Base-by-base conservation (phyloP, 2,329 filamentous ascomycete genomes). In the Aspergillus persii region DNA sequence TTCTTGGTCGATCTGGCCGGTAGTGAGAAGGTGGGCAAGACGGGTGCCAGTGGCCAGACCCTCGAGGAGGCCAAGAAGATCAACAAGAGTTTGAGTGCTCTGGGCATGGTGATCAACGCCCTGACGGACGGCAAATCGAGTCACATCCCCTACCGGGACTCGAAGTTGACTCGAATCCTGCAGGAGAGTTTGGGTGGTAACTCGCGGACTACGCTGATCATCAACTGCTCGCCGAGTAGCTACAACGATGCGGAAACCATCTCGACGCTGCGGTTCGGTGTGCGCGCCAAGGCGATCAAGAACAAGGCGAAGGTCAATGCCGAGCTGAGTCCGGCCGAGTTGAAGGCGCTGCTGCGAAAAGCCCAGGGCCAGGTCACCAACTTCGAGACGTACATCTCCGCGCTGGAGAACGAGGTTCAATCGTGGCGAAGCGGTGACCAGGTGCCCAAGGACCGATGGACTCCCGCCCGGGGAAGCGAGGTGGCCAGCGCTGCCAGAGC, bases 231-330 rank as follows among this genome's bases (percentile, higher is more conserved):
- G n/a, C 95, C 95, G 1, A 96, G 91, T 79, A 96, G 92, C 74
- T 98, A 98, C 81, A 98, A 99, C 81, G 94, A 97, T 79, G 87
- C 89, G 56, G 95, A 99, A 80, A 98, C 95, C 0, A 80, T 98
- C 52, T 89, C 92, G 65, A 99, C 95, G 0, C 80, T 99, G 61
- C 87, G 93, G 50, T 99, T 98, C 73, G 95, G 95, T 81, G 96
- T 95, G 78, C 85, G 95, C 74, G 95, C 95, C 59, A 99, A 99
- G 82, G 91, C 92, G 0, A 99, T 99, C 82, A 97, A 98, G 89
- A 98, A 98, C 83, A 98, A 98, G 84, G 95, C 95, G 77, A 99
- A 98, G 89, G 90, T 99, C 84, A 99, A 99, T 74, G 93, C 94
- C 50, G 95, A 99, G 77, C 86, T 99, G 69, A 98, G 94, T 71